Conservation (phyloP, 495 filamentous ascomycete species). For the Daldinia loculata region DNA sequence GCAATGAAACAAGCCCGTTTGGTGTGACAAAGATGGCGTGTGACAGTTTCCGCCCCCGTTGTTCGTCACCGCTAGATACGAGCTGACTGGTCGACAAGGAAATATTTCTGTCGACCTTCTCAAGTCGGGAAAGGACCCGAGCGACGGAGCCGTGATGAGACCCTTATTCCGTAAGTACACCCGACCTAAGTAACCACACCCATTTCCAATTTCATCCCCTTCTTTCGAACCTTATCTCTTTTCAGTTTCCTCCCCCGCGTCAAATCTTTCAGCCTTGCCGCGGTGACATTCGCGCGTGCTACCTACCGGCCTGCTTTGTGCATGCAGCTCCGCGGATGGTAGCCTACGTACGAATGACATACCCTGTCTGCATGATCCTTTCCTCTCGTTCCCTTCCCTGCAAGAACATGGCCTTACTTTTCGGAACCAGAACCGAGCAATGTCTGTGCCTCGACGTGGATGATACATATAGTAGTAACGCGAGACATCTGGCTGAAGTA, state of each 20-base stretch:
- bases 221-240: conserved; percentile 6
- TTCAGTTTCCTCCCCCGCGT: neutral
- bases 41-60: conserved; percentile 2
- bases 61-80: conserved; percentile 5
- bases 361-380: conserved; percentile 15
- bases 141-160: conserved; percentile 28
- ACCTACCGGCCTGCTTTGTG: conserved; percentile 1
- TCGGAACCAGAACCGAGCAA: conserved; percentile 20
- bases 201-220: neutral
- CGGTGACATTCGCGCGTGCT: conserved; percentile 25
- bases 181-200: conserved; percentile 36
- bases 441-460: neutral
- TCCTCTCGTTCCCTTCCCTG: neutral
- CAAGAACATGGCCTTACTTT: neutral
- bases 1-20: neutral
- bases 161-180: conserved; percentile 33
- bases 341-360: conserved; percentile 14
- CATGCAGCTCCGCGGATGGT: conserved; percentile 20
- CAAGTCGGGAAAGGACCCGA: conserved; percentile 35
- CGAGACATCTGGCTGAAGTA: conserved; percentile 26
- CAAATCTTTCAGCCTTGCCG: conserved; percentile 26
- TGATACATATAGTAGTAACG: conserved; percentile 16
- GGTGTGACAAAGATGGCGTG: conserved; percentile 5
- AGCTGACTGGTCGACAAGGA: neutral
- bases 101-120: conserved; percentile 22